A percentile compares a stretch with the other conserved stretches of the same genome.
Conservation (phyloP, 2,329 filamentous ascomycete species). For the Beauveria sp. region DNA sequence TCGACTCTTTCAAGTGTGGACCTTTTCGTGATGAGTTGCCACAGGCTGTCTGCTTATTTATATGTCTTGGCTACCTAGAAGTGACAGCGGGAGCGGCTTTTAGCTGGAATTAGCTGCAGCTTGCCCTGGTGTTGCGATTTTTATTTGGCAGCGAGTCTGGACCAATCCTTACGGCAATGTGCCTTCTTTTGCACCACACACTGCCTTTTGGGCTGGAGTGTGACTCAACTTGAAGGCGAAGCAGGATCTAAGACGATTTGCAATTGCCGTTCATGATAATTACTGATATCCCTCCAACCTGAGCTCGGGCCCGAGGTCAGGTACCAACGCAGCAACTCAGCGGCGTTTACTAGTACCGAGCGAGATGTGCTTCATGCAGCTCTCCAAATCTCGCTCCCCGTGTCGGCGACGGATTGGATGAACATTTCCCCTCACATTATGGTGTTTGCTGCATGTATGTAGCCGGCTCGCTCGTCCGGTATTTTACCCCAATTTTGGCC, state of each 20-base stretch:
- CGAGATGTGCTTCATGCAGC: background rate
- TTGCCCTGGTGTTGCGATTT: background rate
- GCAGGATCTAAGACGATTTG: background rate
- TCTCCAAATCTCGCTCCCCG: background rate
- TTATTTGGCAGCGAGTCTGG: background rate
- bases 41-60: background rate
- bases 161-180: background rate
- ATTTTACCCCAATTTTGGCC: constrained; percentile 3
- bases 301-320: background rate
- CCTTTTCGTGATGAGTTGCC: background rate
- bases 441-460: background rate
- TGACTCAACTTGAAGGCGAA: background rate
- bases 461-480: background rate
- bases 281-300: too few species aligned
- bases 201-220: background rate
- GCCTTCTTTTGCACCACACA: background rate
- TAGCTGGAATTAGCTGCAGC: constrained; percentile 1
- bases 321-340: constrained; percentile 1
- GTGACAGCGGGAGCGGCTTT: constrained; percentile 4
- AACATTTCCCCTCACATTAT: background rate
- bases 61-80: background rate
- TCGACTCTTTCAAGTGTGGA: too few species aligned
- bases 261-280: background rate
- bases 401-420: background rate
- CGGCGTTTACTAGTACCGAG: background rate